These are phyloP conservation scores for Phenoliferia sp. DNA, from an alignment of 1,284 basidiomycete genomes.

Conservation along the genomic window DNA sequence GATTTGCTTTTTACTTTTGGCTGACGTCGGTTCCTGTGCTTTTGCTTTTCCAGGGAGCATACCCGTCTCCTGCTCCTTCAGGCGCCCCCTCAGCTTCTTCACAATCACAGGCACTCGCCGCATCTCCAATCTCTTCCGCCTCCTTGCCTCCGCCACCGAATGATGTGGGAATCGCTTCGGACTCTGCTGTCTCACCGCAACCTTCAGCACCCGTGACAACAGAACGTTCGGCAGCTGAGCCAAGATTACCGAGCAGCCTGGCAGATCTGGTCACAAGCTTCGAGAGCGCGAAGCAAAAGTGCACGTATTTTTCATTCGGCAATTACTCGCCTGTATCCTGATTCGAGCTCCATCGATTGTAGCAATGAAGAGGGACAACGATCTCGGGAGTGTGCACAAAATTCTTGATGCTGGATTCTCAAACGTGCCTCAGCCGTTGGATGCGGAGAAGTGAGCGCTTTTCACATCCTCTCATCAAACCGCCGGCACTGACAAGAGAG, in stretches of 20 bases:
- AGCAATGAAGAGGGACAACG: constrained; percentile 81
- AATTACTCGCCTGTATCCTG: background rate
- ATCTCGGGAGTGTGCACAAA: constrained; percentile 70
- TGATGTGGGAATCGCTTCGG: background rate
- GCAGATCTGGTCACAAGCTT: constrained; percentile 92
- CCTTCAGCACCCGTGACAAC: background rate
- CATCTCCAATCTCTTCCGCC: constrained; percentile 42
- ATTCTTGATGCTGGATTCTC: constrained; percentile 85
- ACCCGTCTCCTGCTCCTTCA: constrained; percentile 16
- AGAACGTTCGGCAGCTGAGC: constrained; percentile 11
- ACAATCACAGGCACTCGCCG: constrained; percentile 16
- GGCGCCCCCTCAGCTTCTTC: constrained; percentile 19
- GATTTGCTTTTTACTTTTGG: background rate
- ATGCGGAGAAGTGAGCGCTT: constrained; percentile 78
- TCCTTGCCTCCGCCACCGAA: constrained; percentile 40
- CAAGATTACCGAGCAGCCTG: constrained; percentile 63
- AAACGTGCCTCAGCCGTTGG: constrained; percentile 83
- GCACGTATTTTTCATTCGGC: constrained; percentile 48
- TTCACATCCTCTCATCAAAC: background rate
- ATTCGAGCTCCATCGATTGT: constrained; percentile 5
- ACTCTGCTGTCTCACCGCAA: background rate
- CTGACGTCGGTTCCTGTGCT: too few relatives aligned
- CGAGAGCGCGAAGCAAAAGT: constrained; percentile 92
- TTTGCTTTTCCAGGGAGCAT: constrained; percentile 2
- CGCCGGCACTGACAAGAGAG: background rate